Evolutionary conservation across 148 eudicot species (phyloP).

Genomic region (Polygonum aviculare): DNA sequence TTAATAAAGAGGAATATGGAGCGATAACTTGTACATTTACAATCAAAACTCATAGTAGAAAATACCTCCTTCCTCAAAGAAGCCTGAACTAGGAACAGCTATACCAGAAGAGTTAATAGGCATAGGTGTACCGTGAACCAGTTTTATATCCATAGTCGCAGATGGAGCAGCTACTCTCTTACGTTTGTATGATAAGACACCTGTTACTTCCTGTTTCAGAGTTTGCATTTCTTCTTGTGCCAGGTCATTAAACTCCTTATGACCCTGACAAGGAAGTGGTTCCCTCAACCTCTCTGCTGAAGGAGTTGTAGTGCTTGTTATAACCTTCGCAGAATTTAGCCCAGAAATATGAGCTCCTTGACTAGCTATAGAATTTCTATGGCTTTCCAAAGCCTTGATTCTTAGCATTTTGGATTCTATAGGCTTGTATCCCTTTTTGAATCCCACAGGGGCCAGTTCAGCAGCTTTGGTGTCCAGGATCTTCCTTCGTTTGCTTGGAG

Average conservation of each 20-base stretch:
- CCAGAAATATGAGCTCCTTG: constrained; percentile 95
- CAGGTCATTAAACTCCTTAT: constrained; percentile 60
- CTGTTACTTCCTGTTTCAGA: constrained; percentile 31
- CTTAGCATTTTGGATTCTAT: constrained; percentile 35
- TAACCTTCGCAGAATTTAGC: constrained; percentile 76
- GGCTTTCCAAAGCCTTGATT: constrained; percentile 37
- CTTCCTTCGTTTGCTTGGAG: background rate
- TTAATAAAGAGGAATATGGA: background rate
- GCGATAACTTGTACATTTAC: background rate
- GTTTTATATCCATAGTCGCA: constrained; percentile 32
- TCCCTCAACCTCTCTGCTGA: constrained; percentile 67
- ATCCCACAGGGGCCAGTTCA: constrained; percentile 18
- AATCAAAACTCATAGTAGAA: background rate
- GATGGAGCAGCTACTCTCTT: constrained; percentile 82
- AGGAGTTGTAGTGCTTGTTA: constrained; percentile 44
- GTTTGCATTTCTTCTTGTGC: constrained; percentile 62
- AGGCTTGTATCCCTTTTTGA: constrained; percentile 23
- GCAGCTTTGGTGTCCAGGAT: background rate
- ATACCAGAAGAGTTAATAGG: constrained; percentile 58
- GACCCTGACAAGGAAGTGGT: constrained; percentile 59
- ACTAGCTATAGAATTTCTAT: constrained; percentile 39
- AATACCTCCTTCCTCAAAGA: constrained; percentile 46
- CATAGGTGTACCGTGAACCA: constrained; percentile 61
- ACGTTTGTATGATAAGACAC: constrained; percentile 55
- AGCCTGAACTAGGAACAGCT: constrained; percentile 55